phyloP scores from a whole-genome alignment of 345 rosid species.

The Arabis hirsuta region DNA sequence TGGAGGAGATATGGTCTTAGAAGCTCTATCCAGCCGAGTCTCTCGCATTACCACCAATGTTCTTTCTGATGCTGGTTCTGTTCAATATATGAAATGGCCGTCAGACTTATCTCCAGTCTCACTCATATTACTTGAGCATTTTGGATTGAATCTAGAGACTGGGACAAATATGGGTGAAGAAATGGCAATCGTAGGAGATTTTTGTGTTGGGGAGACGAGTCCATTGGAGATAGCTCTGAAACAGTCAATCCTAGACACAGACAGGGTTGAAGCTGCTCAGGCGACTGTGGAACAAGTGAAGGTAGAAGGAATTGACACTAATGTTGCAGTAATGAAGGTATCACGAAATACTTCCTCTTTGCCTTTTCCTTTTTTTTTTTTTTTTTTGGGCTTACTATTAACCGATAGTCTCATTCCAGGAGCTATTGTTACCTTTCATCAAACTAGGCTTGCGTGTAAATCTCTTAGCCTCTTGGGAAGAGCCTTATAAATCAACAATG shows the following conservation, averaged over 20 bases:
- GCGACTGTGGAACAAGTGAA: slow-evolving; percentile 95
- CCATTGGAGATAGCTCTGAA: slow-evolving; percentile 79
- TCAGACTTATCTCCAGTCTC: slow-evolving; percentile 60
- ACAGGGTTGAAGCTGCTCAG: slow-evolving; percentile 89
- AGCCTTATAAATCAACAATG: slow-evolving; percentile 61
- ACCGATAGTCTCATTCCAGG: slow-evolving; percentile 53
- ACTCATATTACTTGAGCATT: slow-evolving; percentile 60
- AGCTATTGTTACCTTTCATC: slow-evolving; percentile 69
- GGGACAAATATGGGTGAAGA: slow-evolving; percentile 53
- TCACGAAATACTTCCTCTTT: slow-evolving; percentile 12
- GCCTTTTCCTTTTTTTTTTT: background rate
- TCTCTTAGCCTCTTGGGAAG: slow-evolving; percentile 72
- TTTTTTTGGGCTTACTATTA: slow-evolving; percentile 8
- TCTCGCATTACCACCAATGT: slow-evolving; percentile 52
- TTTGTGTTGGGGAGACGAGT: slow-evolving; percentile 81
- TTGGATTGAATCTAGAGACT: slow-evolving; percentile 64
- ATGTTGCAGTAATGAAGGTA: slow-evolving; percentile 90
- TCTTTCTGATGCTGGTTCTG: slow-evolving; percentile 44
- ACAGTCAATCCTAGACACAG: slow-evolving; percentile 69
- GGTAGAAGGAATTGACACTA: slow-evolving; percentile 94
- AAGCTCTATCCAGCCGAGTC: slow-evolving; percentile 67
- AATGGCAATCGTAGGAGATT: slow-evolving; percentile 55
- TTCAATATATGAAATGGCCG: slow-evolving; percentile 54
- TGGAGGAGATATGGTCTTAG: slow-evolving; percentile 77
- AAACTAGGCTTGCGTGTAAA: slow-evolving; percentile 52